Evolutionary conservation across 257 asterid species (phyloP), one percentile per base, ranked within the genome.

Genomic region (Rhazya stricta): DNA sequence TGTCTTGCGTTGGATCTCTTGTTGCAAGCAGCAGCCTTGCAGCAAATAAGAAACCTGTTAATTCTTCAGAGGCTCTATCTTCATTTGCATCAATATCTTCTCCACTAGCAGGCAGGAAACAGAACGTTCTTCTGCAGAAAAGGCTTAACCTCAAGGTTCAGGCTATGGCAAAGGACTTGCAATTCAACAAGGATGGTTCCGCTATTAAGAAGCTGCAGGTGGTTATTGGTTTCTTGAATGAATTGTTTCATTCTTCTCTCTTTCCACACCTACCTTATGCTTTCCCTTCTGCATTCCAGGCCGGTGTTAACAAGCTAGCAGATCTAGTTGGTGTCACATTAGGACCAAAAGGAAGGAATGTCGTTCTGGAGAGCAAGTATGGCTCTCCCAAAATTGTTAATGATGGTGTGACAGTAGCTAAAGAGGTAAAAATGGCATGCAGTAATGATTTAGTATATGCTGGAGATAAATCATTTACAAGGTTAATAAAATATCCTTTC

Each of bases 281-380:
- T 30, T 48, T 27, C 75, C 43, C 43, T 71, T 34, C 15, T 50
- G 18, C 42, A 27, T 34, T 34, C 6, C 82, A 79, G 82, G 78
- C 79, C 15, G 84, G 86, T 69, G 86, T 83, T 5, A 77, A 79
- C 76, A 79, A 83, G 72, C 82, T 83, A 57, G 84, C 86, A 21
- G 86, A 80, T 80, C 77, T 83, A 18, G 84, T 83, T 1, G 84
- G 86, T n/a, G 86, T 83, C 62, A 79, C 82, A 7, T 72, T 80
- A 32, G 84, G 86, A 25, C 86, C 84, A 43, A 79, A 79, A 80
- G 84, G 86, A 71, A 80, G 84, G 69, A 83, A 79, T 71, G 86
- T 83, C 3, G 86, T 83, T 27, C 78, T 83, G 5, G 84, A 71
- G 43, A 71, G 75, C 62, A 71, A 71, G 45, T 71, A 71, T 71